Evolutionary conservation across 78 protist genomes (phyloP), one percentile per base, ranked within the genome.

Genomic region (Dictyostelium brefeldianum): DNA sequence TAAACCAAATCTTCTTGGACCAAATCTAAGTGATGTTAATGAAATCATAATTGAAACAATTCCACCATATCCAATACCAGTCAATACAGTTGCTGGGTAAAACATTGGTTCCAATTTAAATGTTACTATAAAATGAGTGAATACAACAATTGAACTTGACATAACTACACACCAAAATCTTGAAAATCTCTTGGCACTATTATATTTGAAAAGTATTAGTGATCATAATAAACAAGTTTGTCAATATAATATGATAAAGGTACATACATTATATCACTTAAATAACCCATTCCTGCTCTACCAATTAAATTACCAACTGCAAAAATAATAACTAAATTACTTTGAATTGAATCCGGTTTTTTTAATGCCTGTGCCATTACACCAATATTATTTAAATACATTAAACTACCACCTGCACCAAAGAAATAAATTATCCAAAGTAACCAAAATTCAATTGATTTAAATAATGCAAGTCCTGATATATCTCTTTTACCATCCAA

Each of bases 1-100:
- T 20, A 87, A 69, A 51, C 93, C 93, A 87, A 87, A 87, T 74
- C 84, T 87, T 48, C 84, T 50, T 17, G 71, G 22, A 27, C 93
- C 93, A 64, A 87, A 87, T 59, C 83, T 74, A 48, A 87, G 41
- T n/a, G 54, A 46, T 25, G 84, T 41, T 15, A 87, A 36, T 31
- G 67, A 64, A 4, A 77, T 78, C 93, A 87, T 87, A 18, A 78
- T 56, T 1, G 78, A 36, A 3, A 87, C 93, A 1, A 77, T 62
- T n/a, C 84, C 93, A 50, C 93, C 93, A 65, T 87, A 87, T 5
- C 83, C 93, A 31, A 87, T 64, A 27, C 93, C 93, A 17, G 84
- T 77, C 0, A 74, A 56, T 9, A 87, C 41, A 17, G 71, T 50
- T 1, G 70, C 84, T 1, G 80, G 57, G 12, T 57, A 46, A 50